Evolutionary conservation across 2,329 filamentous ascomycete genomes (phyloP), one percentile per base, ranked within the genome.

Genomic region (Fusarium brachygibbosum): DNA sequence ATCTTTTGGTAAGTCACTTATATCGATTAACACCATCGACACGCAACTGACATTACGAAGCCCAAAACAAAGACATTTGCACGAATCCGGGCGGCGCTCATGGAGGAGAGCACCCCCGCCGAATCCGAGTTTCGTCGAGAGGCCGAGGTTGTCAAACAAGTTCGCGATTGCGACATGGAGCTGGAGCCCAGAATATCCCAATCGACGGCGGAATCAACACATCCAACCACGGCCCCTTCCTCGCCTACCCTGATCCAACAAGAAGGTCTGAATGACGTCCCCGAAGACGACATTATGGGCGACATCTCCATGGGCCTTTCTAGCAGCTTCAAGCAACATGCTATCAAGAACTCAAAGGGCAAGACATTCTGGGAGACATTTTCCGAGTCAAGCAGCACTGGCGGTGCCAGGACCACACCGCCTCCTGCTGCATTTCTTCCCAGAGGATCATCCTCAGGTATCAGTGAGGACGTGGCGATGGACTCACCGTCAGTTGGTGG

Each of bases 41-140:
- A 51, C 23, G 41, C 41, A 23, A 29, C 78, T 83, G 68, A 83
- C 69, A 50, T 41, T 9, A 14, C 35, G 35, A 71, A 97, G 93
- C 96, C 97, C 14, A 99, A 98, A 84, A 96, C 95, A 1, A 97
- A 97, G 81, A 94, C 91, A 1, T 99, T 99, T 79, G 94, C 94
- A 7, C 91, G 96, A 13, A 97, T 99, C 70, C 90, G 93, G 65
- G 96, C 95, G 11, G 94, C 94, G 5, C 85, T 99, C 1, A 86
- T 93, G 59, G 96, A 99, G 81, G 96, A 99, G 81, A 87, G 88
- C 17, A 89, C 94, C 0, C 96, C 96, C 0, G 85, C 97, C 12
- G 96, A 99, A 74, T 91, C 91, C 41, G 96, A 99, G 79, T 90
- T 93, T 59, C 90, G 92, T 53, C 91, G 94, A 38, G 96, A 99